Conservation (phyloP, 768 basidiomycete genomes). For the Boletus eberwhitei region DNA sequence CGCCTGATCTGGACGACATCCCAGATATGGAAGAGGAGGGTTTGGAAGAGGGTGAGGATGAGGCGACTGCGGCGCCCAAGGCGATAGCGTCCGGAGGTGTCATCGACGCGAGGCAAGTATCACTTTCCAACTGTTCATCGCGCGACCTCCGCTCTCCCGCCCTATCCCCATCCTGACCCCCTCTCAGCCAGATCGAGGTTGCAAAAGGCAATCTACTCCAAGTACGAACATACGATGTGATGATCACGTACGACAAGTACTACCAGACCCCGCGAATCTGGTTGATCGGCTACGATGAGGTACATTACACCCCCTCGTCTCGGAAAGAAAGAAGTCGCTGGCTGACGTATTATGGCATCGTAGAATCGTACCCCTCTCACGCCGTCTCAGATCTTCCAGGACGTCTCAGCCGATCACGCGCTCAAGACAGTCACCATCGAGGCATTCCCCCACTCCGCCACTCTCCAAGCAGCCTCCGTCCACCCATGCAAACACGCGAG, state of each 20-base stretch:
- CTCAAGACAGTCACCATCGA: slow-evolving; percentile 99
- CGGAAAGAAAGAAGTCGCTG: not conserved
- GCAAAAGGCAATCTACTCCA: slow-evolving; percentile 84
- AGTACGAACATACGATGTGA: slow-evolving; percentile 98
- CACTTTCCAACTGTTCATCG: not conserved
- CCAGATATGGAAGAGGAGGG: slow-evolving; percentile 99
- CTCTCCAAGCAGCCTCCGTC: slow-evolving; percentile 86
- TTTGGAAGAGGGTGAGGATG: slow-evolving; percentile 83
- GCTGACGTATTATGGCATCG: not conserved
- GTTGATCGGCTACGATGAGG: slow-evolving; percentile 97
- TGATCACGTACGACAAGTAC: slow-evolving; percentile 99
- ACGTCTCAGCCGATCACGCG: slow-evolving; percentile 95
- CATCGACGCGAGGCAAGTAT: slow-evolving; percentile 49
- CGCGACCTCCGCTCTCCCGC: not conserved
- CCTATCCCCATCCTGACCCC: not conserved
- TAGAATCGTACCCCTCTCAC: slow-evolving; percentile 88
- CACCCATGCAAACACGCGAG: slow-evolving; percentile 98
- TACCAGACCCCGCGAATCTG: slow-evolving; percentile 98
- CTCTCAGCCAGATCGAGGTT: slow-evolving; percentile 53
- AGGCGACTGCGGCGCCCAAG: slow-evolving; percentile 71
- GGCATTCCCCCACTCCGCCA: slow-evolving; percentile 89
- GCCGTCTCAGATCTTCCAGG: slow-evolving; percentile 92
- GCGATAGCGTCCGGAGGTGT: slow-evolving; percentile 31
- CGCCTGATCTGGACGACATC: slow-evolving; percentile 95
- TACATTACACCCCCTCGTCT: slow-evolving; percentile 28